phyloP scores from a whole-genome alignment of 2,329 filamentous ascomycete genomes.

The Fusarium anthophilum region DNA sequence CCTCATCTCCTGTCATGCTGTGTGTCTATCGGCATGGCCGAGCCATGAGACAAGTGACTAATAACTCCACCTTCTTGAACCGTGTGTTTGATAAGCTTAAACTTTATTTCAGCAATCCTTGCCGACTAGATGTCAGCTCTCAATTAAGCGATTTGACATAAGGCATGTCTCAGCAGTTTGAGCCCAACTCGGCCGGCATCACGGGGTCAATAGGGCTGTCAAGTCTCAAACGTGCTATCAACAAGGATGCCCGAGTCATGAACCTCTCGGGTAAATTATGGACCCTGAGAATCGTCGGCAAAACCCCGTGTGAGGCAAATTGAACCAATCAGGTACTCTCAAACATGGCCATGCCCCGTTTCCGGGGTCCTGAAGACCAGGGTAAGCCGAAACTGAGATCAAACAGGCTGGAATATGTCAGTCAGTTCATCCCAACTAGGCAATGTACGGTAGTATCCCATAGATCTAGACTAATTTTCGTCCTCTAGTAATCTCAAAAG shows the following conservation, averaged over 20 bases:
- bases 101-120: not conserved
- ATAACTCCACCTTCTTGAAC: not conserved
- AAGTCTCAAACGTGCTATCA: not conserved
- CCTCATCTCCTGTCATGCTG: not conserved
- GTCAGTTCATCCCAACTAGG: not conserved
- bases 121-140: not conserved
- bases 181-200: not conserved
- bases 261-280: not conserved
- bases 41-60: not conserved
- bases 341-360: not conserved
- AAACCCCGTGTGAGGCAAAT: accelerated
- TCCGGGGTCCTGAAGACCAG: too few relatives aligned
- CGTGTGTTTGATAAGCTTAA: conserved; percentile 1
- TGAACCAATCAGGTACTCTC: accelerated
- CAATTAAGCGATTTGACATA: not conserved
- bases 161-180: not conserved
- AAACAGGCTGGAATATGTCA: not conserved
- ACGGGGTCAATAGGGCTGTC: not conserved
- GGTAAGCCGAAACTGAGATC: not conserved
- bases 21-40: not conserved
- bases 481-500: accelerated
- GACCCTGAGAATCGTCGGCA: not conserved
- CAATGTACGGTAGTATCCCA: accelerated
- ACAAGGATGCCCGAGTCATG: not conserved
- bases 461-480: accelerated